Base-by-base conservation (phyloP, 495 filamentous ascomycete genomes). In the Trichoderma virens region DNA sequence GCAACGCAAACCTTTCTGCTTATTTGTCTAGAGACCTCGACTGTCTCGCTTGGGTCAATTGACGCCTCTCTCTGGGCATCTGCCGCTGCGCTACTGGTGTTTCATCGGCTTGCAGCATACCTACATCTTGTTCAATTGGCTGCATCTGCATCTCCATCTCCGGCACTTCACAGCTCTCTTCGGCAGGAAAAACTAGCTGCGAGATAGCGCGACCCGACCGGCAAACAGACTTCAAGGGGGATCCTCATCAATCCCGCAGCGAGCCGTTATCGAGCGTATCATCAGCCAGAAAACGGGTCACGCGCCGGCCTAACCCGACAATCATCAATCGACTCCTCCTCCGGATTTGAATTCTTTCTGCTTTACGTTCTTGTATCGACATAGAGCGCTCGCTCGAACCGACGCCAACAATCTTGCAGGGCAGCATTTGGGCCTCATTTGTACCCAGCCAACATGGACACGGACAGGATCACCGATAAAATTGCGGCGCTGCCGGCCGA, bases 401-500 rank as follows among this genome's bases (percentile, higher is more conserved):
- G 47, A 56, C n/a, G 7, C 8, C 47, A 20, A 18, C 8, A 56
- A 18, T 56, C 16, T 16, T 7, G 6, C 47, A 56, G 25, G 7
- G 8, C 7, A 60, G 4, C 35, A 47, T 3, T 38, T 25, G 2
- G 4, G 11, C 8, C 27, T 31, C 27, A 30, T 9, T 6, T 13
- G 35, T 11, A 18, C 8, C 9, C 2, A 34, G 11, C 43, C n/a
- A 3, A 4, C 2, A 30, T 14, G 25, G 5, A 14, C 9, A 93
- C 93, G 89, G 88, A 94, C 76, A 96, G 91, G 76, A 91, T 98
- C 72, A 97, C 92, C 62, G 89, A 96, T 80, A 98, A 98, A 83
- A 92, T 98, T 70, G 90, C 90, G 75, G 91, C 91, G 66, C 77
- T 98, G 77, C 90, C 91, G 72, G 83, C 87, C 41, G 85, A 89